Conservation (phyloP, 495 filamentous ascomycete species). For the Neurospora africana region DNA sequence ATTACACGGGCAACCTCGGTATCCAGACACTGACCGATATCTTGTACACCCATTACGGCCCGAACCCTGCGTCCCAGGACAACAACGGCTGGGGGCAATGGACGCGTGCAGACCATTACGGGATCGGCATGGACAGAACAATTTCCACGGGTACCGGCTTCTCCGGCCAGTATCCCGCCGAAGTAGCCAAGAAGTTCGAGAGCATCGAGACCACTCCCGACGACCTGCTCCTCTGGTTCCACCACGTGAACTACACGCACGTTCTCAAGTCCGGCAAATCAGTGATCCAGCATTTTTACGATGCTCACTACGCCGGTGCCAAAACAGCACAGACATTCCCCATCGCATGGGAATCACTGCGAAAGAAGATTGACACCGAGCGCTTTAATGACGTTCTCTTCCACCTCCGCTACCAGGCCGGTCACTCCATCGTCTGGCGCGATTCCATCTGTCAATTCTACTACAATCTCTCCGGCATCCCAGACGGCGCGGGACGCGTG, state of each 20-base stretch:
- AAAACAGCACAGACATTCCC: constrained; percentile 49
- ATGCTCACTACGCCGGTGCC: constrained; percentile 55
- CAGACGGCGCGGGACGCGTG: constrained; percentile 44
- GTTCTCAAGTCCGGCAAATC: constrained; percentile 53
- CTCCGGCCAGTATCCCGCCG: constrained; percentile 54
- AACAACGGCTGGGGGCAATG: constrained; percentile 63
- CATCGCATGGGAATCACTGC: constrained; percentile 40
- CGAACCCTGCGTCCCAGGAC: constrained; percentile 56
- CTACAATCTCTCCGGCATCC: constrained; percentile 45
- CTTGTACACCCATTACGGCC: constrained; percentile 54
- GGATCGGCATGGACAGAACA: constrained; percentile 67
- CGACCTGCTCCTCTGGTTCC: constrained; percentile 63
- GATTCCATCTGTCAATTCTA: constrained; percentile 56
- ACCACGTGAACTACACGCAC: constrained; percentile 62
- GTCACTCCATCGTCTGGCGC: constrained; percentile 60
- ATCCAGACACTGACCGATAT: constrained; percentile 63
- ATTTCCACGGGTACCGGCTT: constrained; percentile 54
- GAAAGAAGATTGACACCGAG: constrained; percentile 48
- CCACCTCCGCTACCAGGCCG: constrained; percentile 53
- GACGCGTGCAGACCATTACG: constrained; percentile 49
- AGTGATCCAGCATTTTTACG: constrained; percentile 69
- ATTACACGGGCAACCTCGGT: constrained; percentile 60
- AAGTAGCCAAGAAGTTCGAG: constrained; percentile 48
- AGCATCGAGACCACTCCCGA: constrained; percentile 55
- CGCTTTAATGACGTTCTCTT: constrained; percentile 48